Base-by-base conservation (phyloP, 768 basidiomycete species). In the Trametes gibbosa region DNA sequence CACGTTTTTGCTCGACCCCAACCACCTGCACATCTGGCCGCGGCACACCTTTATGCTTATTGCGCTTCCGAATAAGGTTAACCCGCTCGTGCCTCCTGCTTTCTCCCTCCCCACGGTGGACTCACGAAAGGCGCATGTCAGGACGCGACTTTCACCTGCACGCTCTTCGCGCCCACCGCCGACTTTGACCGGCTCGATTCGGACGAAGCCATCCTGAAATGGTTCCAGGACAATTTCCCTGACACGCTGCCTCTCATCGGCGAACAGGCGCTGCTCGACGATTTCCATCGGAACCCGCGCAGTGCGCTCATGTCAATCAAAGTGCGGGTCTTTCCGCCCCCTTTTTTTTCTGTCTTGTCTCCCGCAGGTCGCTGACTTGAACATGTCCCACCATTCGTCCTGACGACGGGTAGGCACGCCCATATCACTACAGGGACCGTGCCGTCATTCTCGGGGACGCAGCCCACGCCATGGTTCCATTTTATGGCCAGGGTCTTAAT, bases 31-130 rank as follows among this genome's bases (percentile, higher is more conserved):
- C 77, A 98, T 99, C 68, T 99, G 96, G 96, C 97, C 96, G 64
- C 89, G 96, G 70, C 92, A 95, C 74, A 92, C 94, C 47, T 98
- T 98, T 81, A 99, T 99, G 96, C 84, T 99, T 68, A 98, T 99
- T 69, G 96, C 94, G 21, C 85, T 99, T 57, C 95, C 96, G 65
- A 99, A 99, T 79, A 88, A 91, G 82, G 96, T 96, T 76, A 76
- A 77, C 12, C 41, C 59, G 67, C 68, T 68, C 62, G 60, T 64
- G 45, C 49, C 53, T 59, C 55, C 53, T 71, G 68, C 69, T 68
- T 72, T 70, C 67, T 55, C 61, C 25, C 55, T 21, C 45, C 53
- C 34, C 34, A 50, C 54, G 54, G 55, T 56, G 64, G 25, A 40
- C 59, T 60, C 58, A 63, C 55, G 63, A 53, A 25, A 46, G 51